A percentile compares a stretch with the other conserved stretches of the same genome.
Conservation (phyloP, 2,329 filamentous ascomycete species). For the Leptographium procerum region DNA sequence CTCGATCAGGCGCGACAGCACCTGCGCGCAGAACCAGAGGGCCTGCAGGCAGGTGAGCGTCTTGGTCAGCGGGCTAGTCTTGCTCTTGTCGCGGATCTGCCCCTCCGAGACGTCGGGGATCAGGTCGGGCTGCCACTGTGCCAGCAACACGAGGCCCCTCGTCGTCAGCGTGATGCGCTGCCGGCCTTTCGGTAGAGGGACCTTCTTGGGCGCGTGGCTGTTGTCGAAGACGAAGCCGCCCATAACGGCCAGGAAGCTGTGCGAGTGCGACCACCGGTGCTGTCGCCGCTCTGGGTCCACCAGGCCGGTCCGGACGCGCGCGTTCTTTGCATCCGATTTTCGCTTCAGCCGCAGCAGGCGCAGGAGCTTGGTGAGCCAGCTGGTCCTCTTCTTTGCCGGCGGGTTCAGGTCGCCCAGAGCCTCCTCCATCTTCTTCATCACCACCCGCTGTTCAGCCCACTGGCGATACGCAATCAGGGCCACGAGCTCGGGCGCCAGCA, state of each 20-base stretch:
- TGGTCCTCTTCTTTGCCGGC: too few relatives aligned
- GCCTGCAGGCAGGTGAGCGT: slow-evolving; percentile 21
- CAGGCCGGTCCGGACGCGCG: not conserved
- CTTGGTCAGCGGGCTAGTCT: slow-evolving; percentile 19
- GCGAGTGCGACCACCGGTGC: not conserved
- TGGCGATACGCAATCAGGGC: not conserved
- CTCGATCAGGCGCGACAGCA: slow-evolving; percentile 17
- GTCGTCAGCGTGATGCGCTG: not conserved
- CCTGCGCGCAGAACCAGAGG: slow-evolving; percentile 23
- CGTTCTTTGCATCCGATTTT: not conserved
- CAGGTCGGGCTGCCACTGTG: not conserved
- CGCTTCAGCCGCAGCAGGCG: not conserved
- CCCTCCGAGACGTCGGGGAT: not conserved
- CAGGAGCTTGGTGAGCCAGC: not conserved
- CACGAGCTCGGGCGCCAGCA: not conserved
- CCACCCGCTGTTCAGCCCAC: not conserved
- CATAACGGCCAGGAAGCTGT: not conserved
- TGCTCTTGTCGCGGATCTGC: slow-evolving; percentile 18
- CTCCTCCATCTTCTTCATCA: not conserved
- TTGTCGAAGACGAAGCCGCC: not conserved
- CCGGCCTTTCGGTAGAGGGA: not conserved
- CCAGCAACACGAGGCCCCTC: not conserved
- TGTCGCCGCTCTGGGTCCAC: not conserved
- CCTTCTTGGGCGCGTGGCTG: not conserved
- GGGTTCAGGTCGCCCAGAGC: not conserved